Conservation (phyloP, 805 yeast species). For the Teunomyces pallodes region DNA sequence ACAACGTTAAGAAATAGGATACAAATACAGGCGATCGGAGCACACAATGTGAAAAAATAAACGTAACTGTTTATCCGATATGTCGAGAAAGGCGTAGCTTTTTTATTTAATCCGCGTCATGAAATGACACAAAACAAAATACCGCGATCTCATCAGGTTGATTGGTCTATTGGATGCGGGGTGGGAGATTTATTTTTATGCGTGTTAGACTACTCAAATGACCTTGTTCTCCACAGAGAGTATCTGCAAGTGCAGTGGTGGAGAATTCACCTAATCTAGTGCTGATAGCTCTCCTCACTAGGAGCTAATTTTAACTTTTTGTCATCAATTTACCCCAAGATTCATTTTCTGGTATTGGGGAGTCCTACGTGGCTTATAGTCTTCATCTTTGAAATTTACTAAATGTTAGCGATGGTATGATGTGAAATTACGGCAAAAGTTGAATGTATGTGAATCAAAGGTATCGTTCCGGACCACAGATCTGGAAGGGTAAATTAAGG, state of each 20-base stretch:
- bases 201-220: neutral
- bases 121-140: neutral
- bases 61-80: neutral
- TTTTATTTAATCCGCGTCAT: neutral
- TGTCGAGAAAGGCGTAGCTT: neutral
- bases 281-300: too few species aligned
- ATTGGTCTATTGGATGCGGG: neutral
- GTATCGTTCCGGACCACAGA: too few species aligned
- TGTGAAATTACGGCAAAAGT: too few species aligned
- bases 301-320: neutral
- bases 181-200: neutral
- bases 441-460: too few species aligned
- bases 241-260: neutral
- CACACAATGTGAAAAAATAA: too few species aligned
- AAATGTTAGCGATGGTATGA: too few species aligned
- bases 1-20: too few species aligned
- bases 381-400: too few species aligned
- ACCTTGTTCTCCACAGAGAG: neutral
- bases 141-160: neutral
- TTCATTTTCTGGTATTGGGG: neutral
- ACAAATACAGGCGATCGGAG: too few species aligned
- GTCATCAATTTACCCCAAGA: neutral
- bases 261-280: neutral
- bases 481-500: too few species aligned
- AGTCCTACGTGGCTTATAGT: too few species aligned